These are phyloP conservation scores for Boletus barrowsii DNA, from an alignment of 768 basidiomycete genomes.

Conservation along the genomic window DNA sequence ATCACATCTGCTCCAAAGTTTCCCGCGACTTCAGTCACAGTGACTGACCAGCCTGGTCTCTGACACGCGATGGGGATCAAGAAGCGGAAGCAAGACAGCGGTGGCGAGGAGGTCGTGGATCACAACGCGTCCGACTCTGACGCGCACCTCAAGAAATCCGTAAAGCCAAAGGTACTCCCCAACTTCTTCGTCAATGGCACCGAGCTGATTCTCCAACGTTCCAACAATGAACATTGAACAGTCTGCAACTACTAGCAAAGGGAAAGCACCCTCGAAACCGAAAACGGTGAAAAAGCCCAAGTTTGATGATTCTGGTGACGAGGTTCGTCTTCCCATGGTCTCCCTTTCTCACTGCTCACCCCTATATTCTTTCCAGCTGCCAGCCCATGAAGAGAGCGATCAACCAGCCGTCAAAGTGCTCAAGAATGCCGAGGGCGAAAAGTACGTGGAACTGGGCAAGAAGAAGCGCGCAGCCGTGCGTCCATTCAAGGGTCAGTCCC, in stretches of 20 bases:
- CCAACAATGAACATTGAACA: neutral
- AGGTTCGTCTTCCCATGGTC: slow-evolving; percentile 5
- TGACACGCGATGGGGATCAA: slow-evolving; percentile 7
- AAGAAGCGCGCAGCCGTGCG: slow-evolving; percentile 64
- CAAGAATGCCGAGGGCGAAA: slow-evolving; percentile 33
- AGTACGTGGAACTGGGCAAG: slow-evolving; percentile 67
- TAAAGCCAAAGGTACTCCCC: slow-evolving; percentile 13
- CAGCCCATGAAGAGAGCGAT: slow-evolving; percentile 1
- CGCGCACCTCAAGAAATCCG: slow-evolving; percentile 1
- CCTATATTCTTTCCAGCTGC: slow-evolving; percentile 17
- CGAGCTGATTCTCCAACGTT: neutral
- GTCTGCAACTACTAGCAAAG: neutral
- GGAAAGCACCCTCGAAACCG: slow-evolving; percentile 11
- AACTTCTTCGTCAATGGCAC: neutral
- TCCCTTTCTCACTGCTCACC: slow-evolving; percentile 4
- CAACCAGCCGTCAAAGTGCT: slow-evolving; percentile 5
- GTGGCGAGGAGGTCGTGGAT: slow-evolving; percentile 12
- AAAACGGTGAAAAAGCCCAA: slow-evolving; percentile 39
- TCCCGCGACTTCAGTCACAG: slow-evolving; percentile 1
- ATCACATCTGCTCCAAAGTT: slow-evolving; percentile 16
- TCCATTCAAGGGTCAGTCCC: slow-evolving; percentile 41
- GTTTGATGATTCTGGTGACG: slow-evolving; percentile 3
- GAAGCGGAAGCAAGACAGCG: slow-evolving; percentile 20
- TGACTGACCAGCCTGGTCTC: neutral
- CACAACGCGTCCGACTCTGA: slow-evolving; percentile 17